These are phyloP conservation scores for Chenopodium suecicum DNA, from an alignment of 148 eudicot species.

Conservation along the genomic window DNA sequence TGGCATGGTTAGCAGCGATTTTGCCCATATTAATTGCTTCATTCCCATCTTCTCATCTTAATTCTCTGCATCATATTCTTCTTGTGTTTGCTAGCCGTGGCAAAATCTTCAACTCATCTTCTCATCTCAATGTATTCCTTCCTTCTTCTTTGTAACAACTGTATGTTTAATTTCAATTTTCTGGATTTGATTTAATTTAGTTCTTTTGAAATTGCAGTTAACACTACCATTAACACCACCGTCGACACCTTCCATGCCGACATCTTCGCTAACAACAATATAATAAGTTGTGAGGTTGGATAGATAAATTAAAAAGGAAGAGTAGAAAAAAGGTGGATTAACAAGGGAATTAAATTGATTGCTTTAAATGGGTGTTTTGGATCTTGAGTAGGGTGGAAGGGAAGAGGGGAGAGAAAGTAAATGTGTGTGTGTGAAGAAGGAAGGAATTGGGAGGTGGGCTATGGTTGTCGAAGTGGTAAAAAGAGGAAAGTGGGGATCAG, in stretches of 20 bases:
- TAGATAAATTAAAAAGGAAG: neutral
- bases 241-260: neutral
- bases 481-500: neutral
- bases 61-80: slow-evolving; percentile 29
- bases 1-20: slow-evolving; percentile 55
- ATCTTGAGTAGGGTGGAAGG: slow-evolving; percentile 18
- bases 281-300: neutral
- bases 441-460: neutral
- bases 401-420: neutral
- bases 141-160: neutral
- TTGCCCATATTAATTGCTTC: slow-evolving; percentile 58
- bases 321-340: too few species aligned
- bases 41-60: slow-evolving; percentile 41
- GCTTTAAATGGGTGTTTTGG: too few species aligned
- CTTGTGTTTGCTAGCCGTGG: slow-evolving; percentile 64
- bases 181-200: neutral
- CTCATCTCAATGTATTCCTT: slow-evolving; percentile 36
- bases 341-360: too few species aligned
- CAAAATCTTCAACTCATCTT: slow-evolving; percentile 50
- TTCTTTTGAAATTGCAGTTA: neutral
- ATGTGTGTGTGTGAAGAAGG: too few species aligned
- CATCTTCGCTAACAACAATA: neutral
- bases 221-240: neutral
- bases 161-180: neutral
- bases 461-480: slow-evolving; percentile 17